Evolutionary conservation across 805 yeast genomes (phyloP).

Genomic region (Cyberlindnera veronae): DNA sequence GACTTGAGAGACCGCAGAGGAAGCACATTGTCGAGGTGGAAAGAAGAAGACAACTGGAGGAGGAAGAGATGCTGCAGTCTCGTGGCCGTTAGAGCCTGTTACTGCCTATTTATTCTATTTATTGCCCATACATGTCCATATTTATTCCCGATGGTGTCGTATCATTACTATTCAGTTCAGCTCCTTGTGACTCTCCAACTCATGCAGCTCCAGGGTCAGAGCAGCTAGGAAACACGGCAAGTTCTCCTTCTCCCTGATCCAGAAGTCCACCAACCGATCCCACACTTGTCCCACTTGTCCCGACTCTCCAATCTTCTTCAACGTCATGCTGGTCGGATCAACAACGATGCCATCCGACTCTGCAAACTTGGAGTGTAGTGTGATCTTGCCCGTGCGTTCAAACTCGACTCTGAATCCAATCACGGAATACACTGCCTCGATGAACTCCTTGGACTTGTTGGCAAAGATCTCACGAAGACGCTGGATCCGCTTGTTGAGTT

Average conservation of each 20-base stretch:
- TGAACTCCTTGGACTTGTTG: constrained; percentile 66
- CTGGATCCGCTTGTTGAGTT: constrained; percentile 46
- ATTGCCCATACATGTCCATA: no score
- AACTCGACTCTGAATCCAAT: constrained; percentile 76
- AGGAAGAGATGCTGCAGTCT: constrained; percentile 39
- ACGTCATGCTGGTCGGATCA: constrained; percentile 51
- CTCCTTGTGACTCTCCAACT: neutral
- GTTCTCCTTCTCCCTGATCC: constrained; percentile 67
- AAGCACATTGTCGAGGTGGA: constrained; percentile 76
- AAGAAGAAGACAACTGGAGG: constrained; percentile 62
- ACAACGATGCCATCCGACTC: constrained; percentile 47
- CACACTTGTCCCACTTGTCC: constrained; percentile 39
- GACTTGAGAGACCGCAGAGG: constrained; percentile 64
- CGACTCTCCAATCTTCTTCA: constrained; percentile 36
- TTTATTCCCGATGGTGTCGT: no score
- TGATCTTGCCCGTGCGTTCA: constrained; percentile 50
- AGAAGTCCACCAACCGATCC: constrained; percentile 46
- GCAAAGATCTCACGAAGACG: constrained; percentile 56
- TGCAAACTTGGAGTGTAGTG: constrained; percentile 47
- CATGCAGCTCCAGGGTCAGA: constrained; percentile 59
- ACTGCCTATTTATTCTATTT: neutral
- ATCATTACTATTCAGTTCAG: neutral
- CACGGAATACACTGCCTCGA: constrained; percentile 60
- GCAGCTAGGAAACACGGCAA: constrained; percentile 79
- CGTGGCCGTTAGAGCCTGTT: neutral